Conservation (phyloP, 2,329 filamentous ascomycete genomes). For the Cladosporium austrohemisphaericum region DNA sequence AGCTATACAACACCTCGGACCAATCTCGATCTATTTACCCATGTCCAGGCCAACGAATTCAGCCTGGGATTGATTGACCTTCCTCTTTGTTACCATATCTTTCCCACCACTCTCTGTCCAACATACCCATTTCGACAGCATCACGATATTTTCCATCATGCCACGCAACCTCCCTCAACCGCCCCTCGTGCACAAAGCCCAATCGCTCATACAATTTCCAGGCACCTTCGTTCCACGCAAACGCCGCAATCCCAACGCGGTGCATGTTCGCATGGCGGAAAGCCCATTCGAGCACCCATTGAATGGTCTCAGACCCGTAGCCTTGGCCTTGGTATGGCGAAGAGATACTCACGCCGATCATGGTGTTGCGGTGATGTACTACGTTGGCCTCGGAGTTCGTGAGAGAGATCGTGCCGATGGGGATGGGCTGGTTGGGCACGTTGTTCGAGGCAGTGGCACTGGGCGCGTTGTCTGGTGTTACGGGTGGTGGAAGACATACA, state of each 20-base stretch:
- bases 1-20: too few species aligned
- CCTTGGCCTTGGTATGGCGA: constrained; percentile 37
- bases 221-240: constrained; percentile 42
- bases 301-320: constrained; percentile 47
- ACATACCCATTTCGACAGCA: constrained; percentile 35
- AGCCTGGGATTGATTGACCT: neutral
- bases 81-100: constrained; percentile 9
- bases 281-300: constrained; percentile 47
- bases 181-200: constrained; percentile 46
- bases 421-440: constrained; percentile 19
- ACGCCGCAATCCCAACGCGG: constrained; percentile 38
- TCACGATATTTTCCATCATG: constrained; percentile 39
- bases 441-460: neutral
- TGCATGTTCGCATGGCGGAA: constrained; percentile 47
- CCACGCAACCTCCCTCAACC: constrained; percentile 42
- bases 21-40: too few species aligned
- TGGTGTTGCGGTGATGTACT: constrained; percentile 42
- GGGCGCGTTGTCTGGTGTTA: constrained; percentile 14
- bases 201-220: constrained; percentile 43
- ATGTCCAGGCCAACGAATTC: too few species aligned
- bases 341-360: constrained; percentile 40
- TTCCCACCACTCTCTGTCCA: constrained; percentile 40
- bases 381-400: constrained; percentile 19
- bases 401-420: constrained; percentile 36
- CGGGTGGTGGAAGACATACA: constrained; percentile 34